A percentile compares a stretch with the other conserved stretches of the same genome.
These are phyloP conservation scores for Roridomyces roridus DNA, from an alignment of 768 basidiomycete species.

Conservation along the genomic window DNA sequence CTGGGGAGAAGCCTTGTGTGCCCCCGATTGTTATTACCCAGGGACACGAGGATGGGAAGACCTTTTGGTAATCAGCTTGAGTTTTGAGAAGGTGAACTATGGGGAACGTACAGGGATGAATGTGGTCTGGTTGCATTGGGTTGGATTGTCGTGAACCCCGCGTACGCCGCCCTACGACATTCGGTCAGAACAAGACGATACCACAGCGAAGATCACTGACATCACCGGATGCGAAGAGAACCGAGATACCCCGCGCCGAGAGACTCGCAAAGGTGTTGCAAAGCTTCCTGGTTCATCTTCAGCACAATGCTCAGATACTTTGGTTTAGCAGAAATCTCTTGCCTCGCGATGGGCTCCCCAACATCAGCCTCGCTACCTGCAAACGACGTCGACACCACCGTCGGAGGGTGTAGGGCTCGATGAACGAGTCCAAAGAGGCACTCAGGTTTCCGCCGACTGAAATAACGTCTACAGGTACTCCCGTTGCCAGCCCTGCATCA, in stretches of 20 bases:
- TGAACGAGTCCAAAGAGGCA: no score
- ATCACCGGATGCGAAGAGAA: slow-evolving; percentile 2
- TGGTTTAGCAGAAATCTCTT: background rate
- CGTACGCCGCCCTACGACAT: background rate
- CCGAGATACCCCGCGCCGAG: background rate
- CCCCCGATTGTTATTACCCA: background rate
- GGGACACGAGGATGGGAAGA: background rate
- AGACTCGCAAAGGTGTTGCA: background rate
- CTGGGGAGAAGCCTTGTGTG: background rate
- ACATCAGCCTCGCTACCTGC: background rate
- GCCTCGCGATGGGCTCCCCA: background rate
- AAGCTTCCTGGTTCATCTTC: background rate
- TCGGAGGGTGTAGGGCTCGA: background rate
- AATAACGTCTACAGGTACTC: background rate
- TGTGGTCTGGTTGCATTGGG: background rate
- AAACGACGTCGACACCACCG: background rate
- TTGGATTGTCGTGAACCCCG: background rate
- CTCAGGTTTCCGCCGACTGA: background rate
- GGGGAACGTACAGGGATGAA: no score
- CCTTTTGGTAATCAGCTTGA: no score
- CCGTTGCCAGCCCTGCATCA: background rate
- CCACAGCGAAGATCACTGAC: no score
- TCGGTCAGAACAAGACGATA: background rate
- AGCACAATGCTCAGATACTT: background rate
- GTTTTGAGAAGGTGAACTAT: no score